Conservation (phyloP, 352 stramenopile species). For the Phytophthora europaea region DNA sequence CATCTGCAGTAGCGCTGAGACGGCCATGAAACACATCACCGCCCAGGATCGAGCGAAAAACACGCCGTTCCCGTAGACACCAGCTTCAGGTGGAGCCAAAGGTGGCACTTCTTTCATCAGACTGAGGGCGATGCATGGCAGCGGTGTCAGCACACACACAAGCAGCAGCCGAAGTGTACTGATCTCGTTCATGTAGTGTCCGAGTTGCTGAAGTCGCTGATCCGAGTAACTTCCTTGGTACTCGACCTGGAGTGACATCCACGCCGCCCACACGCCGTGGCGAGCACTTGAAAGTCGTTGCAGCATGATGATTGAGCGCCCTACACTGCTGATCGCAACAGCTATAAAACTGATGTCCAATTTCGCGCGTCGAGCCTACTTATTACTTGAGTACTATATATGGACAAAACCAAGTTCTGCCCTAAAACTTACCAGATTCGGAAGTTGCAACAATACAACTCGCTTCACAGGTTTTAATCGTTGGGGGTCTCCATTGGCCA, state of each 20-base stretch:
- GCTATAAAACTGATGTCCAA: too few relatives aligned
- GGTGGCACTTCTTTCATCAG: constrained; percentile 41
- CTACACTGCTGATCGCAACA: too few relatives aligned
- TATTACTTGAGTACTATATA: too few relatives aligned
- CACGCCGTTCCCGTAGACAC: constrained; percentile 43
- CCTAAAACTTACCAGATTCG: too few relatives aligned
- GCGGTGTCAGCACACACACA: constrained; percentile 36
- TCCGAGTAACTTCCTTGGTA: constrained; percentile 31
- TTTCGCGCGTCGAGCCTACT: too few relatives aligned
- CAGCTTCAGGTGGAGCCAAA: constrained; percentile 27
- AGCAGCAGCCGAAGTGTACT: background rate
- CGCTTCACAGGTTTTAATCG: too few relatives aligned
- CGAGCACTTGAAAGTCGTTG: background rate
- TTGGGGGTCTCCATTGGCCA: too few relatives aligned
- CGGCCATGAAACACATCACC: constrained; percentile 19
- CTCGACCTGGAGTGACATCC: constrained; percentile 33
- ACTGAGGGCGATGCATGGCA: constrained; percentile 43
- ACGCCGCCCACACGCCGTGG: constrained; percentile 3
- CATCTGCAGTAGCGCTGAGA: constrained; percentile 20
- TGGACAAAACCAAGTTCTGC: too few relatives aligned
- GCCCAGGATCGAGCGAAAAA: constrained; percentile 42
- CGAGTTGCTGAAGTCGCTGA: constrained; percentile 14
- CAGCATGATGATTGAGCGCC: background rate
- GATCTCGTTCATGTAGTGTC: constrained; percentile 6
- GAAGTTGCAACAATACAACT: too few relatives aligned